A percentile compares a stretch with the other conserved stretches of the same genome.
These are phyloP conservation scores for Uronychia setigera DNA, from an alignment of 73 alveolate species.

Conservation along the genomic window DNA sequence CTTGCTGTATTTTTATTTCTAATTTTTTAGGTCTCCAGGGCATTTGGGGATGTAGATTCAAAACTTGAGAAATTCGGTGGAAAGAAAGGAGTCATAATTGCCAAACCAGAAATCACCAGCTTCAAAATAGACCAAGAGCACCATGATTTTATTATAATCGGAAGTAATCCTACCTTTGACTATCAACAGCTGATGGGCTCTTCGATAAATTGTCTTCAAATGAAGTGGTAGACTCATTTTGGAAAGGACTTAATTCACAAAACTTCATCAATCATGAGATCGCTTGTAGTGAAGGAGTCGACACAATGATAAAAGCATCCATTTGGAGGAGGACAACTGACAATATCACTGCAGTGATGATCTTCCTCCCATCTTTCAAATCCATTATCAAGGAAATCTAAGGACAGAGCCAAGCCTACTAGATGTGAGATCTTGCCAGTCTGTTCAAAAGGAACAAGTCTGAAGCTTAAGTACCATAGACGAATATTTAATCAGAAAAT, in stretches of 20 bases:
- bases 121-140: conserved; percentile 79
- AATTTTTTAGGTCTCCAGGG: conserved; percentile 72
- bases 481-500: too few species aligned
- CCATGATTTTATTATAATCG: conserved; percentile 74
- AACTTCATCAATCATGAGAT: background rate
- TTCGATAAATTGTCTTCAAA: conserved; percentile 84
- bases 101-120: conserved; percentile 90
- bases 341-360: conserved; percentile 64
- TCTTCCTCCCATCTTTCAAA: conserved; percentile 41
- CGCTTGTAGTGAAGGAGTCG: conserved; percentile 20
- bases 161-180: conserved; percentile 11
- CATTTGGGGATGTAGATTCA: conserved; percentile 98
- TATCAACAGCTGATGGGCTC: conserved; percentile 80
- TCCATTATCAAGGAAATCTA: background rate
- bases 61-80: conserved; percentile 93
- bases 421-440: too few species aligned
- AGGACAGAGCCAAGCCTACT: too few species aligned
- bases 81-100: conserved; percentile 88
- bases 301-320: conserved; percentile 44
- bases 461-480: too few species aligned
- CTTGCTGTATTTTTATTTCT: conserved; percentile 59
- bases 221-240: conserved; percentile 80
- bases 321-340: conserved; percentile 53
- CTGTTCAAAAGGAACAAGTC: too few species aligned
- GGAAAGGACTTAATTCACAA: conserved; percentile 18